Base-by-base conservation (phyloP, 208 protist species). In the Leishmania lainsoni region DNA sequence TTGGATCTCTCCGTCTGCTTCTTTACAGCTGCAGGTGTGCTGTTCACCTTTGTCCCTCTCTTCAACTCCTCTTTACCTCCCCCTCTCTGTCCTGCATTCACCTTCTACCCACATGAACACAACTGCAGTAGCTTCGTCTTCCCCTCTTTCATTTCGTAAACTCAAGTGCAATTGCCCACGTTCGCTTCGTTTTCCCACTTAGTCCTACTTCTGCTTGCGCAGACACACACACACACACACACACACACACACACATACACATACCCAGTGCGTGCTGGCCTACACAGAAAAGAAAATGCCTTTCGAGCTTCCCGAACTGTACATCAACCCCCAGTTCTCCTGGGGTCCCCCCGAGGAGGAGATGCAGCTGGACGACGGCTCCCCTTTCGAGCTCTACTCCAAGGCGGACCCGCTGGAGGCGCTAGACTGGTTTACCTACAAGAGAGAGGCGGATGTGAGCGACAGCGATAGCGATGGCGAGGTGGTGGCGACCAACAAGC, bases 271-370 rank as follows among this genome's bases (percentile, higher is more conserved):
- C 54, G 48, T 32, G 45, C 35, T 8, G n/a, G 1, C 68, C 68
- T 72, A 72, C 20, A n/a, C 59, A 17, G 20, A 14, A 20, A 26
- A 48, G 22, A 73, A 54, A 35, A 97, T 97, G 93, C 32, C 87
- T 22, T 97, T 95, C 80, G 87, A 92, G 74, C 83, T 96, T 66
- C 94, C 94, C 10, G 83, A 95, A 74, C 77, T 94, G 80, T 90
- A 94, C 85, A 85, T 95, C 52, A 93, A 91, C 78, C 83, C 88
- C 54, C 86, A 85, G 68, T 94, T 93, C 77, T 81, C 89, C 51
- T 98, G 94, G 94, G 94, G 94, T 17, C 94, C 94, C 14, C 94
- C 94, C 58, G 86, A 76, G 80, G 88, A 82, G 65, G 92, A 96
- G 89, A 90, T 95, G 72, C 83, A 87, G 63, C 65, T 95, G 63